A percentile compares a stretch with the other conserved stretches of the same genome.
Evolutionary conservation across 2,329 filamentous ascomycete genomes (phyloP).

Genomic region (Alternaria triticimaculans): DNA sequence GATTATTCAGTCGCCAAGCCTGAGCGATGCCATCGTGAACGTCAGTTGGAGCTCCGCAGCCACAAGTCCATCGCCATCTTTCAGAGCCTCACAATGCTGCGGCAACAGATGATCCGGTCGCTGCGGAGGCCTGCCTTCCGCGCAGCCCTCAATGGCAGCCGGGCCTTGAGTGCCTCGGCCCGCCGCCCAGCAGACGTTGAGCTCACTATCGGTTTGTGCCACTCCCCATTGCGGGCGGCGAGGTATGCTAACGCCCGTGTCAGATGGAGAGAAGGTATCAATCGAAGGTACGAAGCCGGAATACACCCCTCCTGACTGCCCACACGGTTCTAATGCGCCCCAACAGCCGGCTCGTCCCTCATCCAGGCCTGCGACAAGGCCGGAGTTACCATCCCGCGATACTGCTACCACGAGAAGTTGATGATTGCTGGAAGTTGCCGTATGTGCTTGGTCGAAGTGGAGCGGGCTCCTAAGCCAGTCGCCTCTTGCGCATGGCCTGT

Average conservation of each 20-base stretch:
- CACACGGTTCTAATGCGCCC: constrained; percentile 36
- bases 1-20: constrained; percentile 29
- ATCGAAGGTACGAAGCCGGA: constrained; percentile 77
- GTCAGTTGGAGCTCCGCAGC: constrained; percentile 32
- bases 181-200: constrained; percentile 89
- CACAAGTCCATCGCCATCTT: constrained; percentile 37
- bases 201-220: constrained; percentile 84
- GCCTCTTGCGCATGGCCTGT: constrained; percentile 99
- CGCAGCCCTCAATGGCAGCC: constrained; percentile 65
- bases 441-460: constrained; percentile 99
- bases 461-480: constrained; percentile 93
- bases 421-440: constrained; percentile 99
- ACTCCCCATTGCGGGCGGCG: constrained; percentile 25
- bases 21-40: constrained; percentile 27
- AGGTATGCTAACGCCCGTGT: constrained; percentile 45
- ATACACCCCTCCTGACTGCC: constrained; percentile 13
- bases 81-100: constrained; percentile 61
- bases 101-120: constrained; percentile 69
- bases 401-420: constrained; percentile 99
- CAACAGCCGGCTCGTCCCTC: constrained; percentile 86
- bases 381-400: constrained; percentile 89
- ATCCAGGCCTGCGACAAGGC: constrained; percentile 99
- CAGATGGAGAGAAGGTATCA: constrained; percentile 97
- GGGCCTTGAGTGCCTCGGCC: constrained; percentile 81
- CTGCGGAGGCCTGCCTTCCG: constrained; percentile 63